phyloP scores from a whole-genome alignment of 2,329 filamentous ascomycete genomes.

The Ascochyta clinopodiicola region DNA sequence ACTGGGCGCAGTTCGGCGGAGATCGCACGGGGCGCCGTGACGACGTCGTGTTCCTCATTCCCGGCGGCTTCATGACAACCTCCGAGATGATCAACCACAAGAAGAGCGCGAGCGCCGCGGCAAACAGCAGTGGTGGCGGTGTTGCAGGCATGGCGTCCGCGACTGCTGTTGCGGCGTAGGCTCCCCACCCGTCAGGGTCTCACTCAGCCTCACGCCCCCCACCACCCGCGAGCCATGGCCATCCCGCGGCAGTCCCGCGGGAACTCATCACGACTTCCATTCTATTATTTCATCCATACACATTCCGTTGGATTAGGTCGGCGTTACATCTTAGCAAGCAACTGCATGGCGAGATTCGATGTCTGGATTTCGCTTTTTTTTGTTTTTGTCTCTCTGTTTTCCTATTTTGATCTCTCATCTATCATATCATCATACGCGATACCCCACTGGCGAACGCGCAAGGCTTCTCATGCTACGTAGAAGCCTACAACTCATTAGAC shows the following conservation, averaged over 20 bases:
- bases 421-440: slow-evolving; percentile 28
- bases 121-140: slow-evolving; percentile 10
- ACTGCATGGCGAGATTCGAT: slow-evolving; percentile 2
- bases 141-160: slow-evolving; percentile 12
- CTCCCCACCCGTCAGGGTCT: neutral
- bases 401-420: neutral
- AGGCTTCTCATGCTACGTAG: slow-evolving; percentile 41
- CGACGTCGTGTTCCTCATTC: slow-evolving; percentile 66
- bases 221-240: neutral
- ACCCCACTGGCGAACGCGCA: slow-evolving; percentile 44
- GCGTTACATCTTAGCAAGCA: slow-evolving; percentile 12
- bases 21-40: slow-evolving; percentile 46
- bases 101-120: slow-evolving; percentile 22
- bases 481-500: slow-evolving; percentile 35
- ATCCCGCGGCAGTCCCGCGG: slow-evolving; percentile 12
- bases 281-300: neutral
- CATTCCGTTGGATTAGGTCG: neutral
- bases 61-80: slow-evolving; percentile 65
- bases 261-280: neutral
- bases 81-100: slow-evolving; percentile 59
- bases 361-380: neutral
- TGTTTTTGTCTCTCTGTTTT: neutral
- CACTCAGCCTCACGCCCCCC: slow-evolving; percentile 11
- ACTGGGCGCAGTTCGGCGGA: slow-evolving; percentile 56
- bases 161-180: slow-evolving; percentile 31